Evolutionary conservation across 2,329 filamentous ascomycete species (phyloP).

Genomic region (Aspergillus uvarum): DNA sequence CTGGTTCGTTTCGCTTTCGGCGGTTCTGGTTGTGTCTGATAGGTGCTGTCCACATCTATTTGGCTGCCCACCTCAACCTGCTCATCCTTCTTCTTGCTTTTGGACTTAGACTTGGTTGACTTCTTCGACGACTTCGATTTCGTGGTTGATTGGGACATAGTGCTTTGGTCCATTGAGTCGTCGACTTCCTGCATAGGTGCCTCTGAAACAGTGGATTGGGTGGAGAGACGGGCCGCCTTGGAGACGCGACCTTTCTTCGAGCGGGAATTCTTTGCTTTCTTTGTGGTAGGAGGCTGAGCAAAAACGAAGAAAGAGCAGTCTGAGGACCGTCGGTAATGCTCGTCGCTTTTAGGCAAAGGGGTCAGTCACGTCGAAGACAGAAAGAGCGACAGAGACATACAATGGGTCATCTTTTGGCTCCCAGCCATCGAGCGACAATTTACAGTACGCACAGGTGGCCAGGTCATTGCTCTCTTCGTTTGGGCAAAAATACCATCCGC

Average conservation of each 20-base stretch:
- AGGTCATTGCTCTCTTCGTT: slow-evolving; percentile 81
- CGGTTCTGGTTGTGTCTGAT: slow-evolving; percentile 29
- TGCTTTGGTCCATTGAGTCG: slow-evolving; percentile 59
- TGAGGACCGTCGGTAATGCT: slow-evolving; percentile 77
- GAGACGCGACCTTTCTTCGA: slow-evolving; percentile 60
- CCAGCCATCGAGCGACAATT: slow-evolving; percentile 88
- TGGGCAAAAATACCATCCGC: slow-evolving; percentile 92
- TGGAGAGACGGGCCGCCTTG: slow-evolving; percentile 66
- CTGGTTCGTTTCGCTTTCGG: slow-evolving; percentile 39
- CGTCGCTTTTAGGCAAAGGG: slow-evolving; percentile 58
- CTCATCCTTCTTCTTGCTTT: slow-evolving; percentile 38
- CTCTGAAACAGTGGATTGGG: slow-evolving; percentile 52
- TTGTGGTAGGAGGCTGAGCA: slow-evolving; percentile 52
- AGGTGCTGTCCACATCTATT: slow-evolving; percentile 31
- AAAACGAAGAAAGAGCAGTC: slow-evolving; percentile 81
- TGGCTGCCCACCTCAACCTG: slow-evolving; percentile 45
- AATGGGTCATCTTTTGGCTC: slow-evolving; percentile 87
- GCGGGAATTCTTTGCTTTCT: slow-evolving; percentile 57
- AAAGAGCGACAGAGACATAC: slow-evolving; percentile 51
- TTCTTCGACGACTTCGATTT: slow-evolving; percentile 56
- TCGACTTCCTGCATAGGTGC: slow-evolving; percentile 44
- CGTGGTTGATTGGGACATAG: slow-evolving; percentile 49
- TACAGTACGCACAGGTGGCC: slow-evolving; percentile 88
- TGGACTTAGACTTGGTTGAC: slow-evolving; percentile 36
- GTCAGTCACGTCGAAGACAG: slow-evolving; percentile 17